Evolutionary conservation across 805 yeast species (phyloP), one percentile per base, ranked within the genome.

Genomic region (Lachancea dasiensis): DNA sequence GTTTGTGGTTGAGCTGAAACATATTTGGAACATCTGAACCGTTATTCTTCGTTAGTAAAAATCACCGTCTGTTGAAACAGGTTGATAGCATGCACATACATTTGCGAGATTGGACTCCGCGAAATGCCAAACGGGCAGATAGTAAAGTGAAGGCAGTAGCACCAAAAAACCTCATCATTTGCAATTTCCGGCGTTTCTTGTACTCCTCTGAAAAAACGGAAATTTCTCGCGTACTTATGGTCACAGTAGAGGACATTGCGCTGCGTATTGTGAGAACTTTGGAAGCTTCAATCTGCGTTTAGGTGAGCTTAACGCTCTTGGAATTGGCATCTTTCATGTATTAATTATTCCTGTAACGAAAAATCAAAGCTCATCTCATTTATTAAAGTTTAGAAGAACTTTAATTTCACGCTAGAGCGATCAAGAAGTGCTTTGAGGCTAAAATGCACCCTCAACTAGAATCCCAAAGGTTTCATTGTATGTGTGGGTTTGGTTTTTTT

Each of bases 1-100:
- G 94, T 40, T 76, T 72, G 51, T 86, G 90, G 60, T 87, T 87
- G 9, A 89, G 86, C 50, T 85, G 87, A 61, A 84, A 89, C 50
- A 79, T 68, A 29, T 71, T 72, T 6, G 96, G 96, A 5, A 77
- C 61, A 50, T 77, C 73, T 64, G 36, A 15, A 17, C 18, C n/a
- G n/a, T n/a, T n/a, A n/a, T n/a, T n/a, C n/a, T n/a, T n/a, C n/a
- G n/a, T n/a, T n/a, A n/a, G n/a, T n/a, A n/a, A n/a, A n/a, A n/a
- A n/a, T n/a, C n/a, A n/a, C n/a, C n/a, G n/a, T n/a, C n/a, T n/a
- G n/a, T n/a, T n/a, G n/a, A n/a, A n/a, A n/a, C n/a, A n/a, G n/a
- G n/a, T n/a, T n/a, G n/a, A n/a, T n/a, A n/a, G n/a, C n/a, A n/a
- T n/a, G n/a, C 26, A 57, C 67, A 54, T 65, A 60, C 75, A 86